Base-by-base conservation (phyloP, 1,284 basidiomycete species). In the Sporisorium sorghi region DNA sequence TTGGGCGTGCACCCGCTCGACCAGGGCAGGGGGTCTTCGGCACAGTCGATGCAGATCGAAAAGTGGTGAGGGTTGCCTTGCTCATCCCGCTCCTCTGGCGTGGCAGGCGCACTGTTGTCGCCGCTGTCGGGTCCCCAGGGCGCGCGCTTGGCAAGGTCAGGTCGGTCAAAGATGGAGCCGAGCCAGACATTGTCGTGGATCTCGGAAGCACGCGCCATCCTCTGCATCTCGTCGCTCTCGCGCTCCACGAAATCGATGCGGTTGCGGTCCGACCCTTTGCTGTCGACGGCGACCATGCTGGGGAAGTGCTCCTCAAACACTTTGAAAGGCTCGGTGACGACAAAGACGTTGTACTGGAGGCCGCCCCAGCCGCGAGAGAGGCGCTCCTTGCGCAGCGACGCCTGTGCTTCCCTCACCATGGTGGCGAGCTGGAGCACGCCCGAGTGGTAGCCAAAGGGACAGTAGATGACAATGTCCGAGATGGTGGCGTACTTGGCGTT, bases 181-280 rank as follows among this genome's bases (percentile, higher is more conserved):
- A 80, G 71, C 86, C 87, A 89, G 66, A 90, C 87, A 19, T 87
- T 87, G 37, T 87, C 86, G 17, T 87, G 86, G 52, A 96, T 93
- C 86, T 94, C 92, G 30, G 89, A 90, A 2, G 93, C 93, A 52
- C 89, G 88, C 0, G 94, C 97, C 63, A 96, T 87, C 78, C 92
- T 90, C 26, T 91, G 88, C 92, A 95, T 95, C 86, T 96, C 94
- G 66, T 93, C 91, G 83, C 90, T 90, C 86, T 97, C 94, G 47
- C 86, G 81, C 32, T 87, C 86, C 51, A 87, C 86, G 53, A 88
- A 86, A 70, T 87, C 86, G 44, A 87, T 84, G 48, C 85, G 82
- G 51, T 85, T 85, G 64, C 85, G 85, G 24, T 85, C 81, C 2
- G 81, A 78, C 23, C 88, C 88, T 35, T 79, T 69, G 21, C 85